Evolutionary conservation across 2,329 filamentous ascomycete species (phyloP).

Genomic region (Botrytis fabae): DNA sequence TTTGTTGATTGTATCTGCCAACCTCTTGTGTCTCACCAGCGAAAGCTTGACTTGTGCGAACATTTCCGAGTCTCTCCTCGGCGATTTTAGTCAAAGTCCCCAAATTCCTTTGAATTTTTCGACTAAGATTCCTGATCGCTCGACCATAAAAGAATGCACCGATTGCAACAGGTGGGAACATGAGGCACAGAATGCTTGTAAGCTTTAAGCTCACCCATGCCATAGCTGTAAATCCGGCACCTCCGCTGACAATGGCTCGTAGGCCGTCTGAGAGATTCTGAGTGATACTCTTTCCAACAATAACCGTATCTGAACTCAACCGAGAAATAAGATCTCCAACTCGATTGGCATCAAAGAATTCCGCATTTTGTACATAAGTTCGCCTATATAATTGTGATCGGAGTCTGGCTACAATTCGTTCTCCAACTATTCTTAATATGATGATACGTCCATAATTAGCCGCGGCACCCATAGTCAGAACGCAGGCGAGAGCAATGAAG

Average conservation of each 20-base stretch:
- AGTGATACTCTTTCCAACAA: conserved; percentile 97
- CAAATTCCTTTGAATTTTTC: conserved; percentile 90
- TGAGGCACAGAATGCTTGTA: conserved; percentile 79
- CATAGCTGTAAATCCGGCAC: conserved; percentile 89
- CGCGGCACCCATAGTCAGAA: conserved; percentile 79
- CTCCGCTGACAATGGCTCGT: conserved; percentile 83
- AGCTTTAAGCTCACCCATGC: conserved; percentile 91
- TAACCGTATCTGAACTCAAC: conserved; percentile 92
- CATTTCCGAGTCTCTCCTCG: conserved; percentile 95
- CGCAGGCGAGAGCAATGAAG: conserved; percentile 73
- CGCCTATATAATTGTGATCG: conserved; percentile 86
- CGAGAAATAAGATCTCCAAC: conserved; percentile 96
- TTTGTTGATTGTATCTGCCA: conserved; percentile 84
- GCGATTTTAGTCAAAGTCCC: conserved; percentile 95
- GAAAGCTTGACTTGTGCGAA: conserved; percentile 95
- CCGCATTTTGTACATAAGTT: conserved; percentile 95
- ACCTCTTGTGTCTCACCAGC: conserved; percentile 91
- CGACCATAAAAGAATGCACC: conserved; percentile 91
- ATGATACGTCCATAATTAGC: conserved; percentile 95
- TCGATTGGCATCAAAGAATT: conserved; percentile 97
- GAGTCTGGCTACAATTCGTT: conserved; percentile 87
- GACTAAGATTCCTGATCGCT: conserved; percentile 82
- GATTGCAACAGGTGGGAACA: conserved; percentile 88
- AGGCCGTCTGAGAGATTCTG: conserved; percentile 98
- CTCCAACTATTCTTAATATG: conserved; percentile 88